A percentile compares a stretch with the other conserved stretches of the same genome.
Evolutionary conservation across 805 yeast species (phyloP).

Genomic region (Yamadazyma nakazawae): DNA sequence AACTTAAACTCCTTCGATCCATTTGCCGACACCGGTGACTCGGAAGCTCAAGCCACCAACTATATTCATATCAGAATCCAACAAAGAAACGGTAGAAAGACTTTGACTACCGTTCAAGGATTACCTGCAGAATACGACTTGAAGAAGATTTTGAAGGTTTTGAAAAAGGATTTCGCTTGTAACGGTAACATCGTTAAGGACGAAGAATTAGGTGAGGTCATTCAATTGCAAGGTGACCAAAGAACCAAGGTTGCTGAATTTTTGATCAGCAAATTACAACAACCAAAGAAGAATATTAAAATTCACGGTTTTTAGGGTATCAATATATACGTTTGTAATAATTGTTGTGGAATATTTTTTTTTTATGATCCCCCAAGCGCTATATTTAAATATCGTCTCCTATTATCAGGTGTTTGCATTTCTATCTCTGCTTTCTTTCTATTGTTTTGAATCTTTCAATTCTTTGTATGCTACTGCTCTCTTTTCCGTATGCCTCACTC

Average conservation of each 20-base stretch:
- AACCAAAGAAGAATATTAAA: conserved; percentile 95
- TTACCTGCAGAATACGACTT: conserved; percentile 91
- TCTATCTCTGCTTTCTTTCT: too few species aligned
- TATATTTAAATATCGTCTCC: too few species aligned
- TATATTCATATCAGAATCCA: conserved; percentile 98
- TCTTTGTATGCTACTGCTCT: background rate
- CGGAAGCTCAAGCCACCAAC: conserved; percentile 93
- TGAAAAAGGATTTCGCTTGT: conserved; percentile 98
- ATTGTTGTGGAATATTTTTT: background rate
- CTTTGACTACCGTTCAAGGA: conserved; percentile 97
- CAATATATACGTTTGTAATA: background rate
- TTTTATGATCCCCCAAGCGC: too few species aligned
- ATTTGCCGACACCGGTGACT: conserved; percentile 99
- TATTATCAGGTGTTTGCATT: too few species aligned
- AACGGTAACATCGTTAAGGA: conserved; percentile 98
- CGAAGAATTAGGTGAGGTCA: conserved; percentile 92
- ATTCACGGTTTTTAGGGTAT: conserved; percentile 71
- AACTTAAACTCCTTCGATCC: conserved; percentile 89
- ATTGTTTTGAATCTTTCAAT: background rate
- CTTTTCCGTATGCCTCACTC: background rate
- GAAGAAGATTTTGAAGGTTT: conserved; percentile 87
- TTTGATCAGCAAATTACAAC: conserved; percentile 77
- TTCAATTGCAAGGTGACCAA: conserved; percentile 98
- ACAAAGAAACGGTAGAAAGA: conserved; percentile 99
- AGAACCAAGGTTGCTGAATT: conserved; percentile 95